Base-by-base conservation (phyloP, 1,284 basidiomycete genomes). In the Malassezia caprae region DNA sequence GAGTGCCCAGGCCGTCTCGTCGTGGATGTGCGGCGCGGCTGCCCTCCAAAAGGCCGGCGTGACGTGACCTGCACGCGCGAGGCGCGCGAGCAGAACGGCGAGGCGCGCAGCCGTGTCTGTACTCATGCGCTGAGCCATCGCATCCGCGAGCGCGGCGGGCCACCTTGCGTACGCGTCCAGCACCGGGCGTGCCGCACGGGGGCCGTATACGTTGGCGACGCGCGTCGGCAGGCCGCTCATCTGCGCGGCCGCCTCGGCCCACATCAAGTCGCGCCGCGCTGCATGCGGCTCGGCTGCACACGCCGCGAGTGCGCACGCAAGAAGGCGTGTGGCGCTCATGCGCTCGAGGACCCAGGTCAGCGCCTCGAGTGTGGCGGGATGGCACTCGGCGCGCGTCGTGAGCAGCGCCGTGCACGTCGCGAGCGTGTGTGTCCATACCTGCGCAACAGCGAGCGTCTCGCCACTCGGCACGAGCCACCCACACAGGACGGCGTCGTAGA, bases 161-260 rank as follows among this genome's bases (percentile, higher is more conserved):
- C 46, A 48, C 35, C 23, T 11, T 12, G 8, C 24, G 15, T 48
- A 48, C 23, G 23, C 10, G 28, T 48, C 46, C 11, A 48, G 30
- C 13, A 48, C 10, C n/a, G 46, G 10, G 11, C 13, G 24, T 4
- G 24, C 8, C 23, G 13, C 13, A 27, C 28, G 24, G 41, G 46
- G 46, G 17, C 46, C 43, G 15, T 26, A 52, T 24, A 43, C 42
- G 19, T 57, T 57, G 17, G 50, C 49, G 10, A 50, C 50, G 23
- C 55, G 55, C 39, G 45, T 48, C 21, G 55, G 55, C 39, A 57
- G 45, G 8, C 32, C 45, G 4, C 39, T 26, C 26, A 51, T 31
- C 21, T 48, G 35, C 6, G 49, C 39, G 23, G 46, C 43, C 4
- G n/a, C 19, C 10, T 50, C 50, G 7, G 15, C 12, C 55, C 55